Conservation (phyloP, 169 alveolate genomes). For the Theileria annulata region DNA sequence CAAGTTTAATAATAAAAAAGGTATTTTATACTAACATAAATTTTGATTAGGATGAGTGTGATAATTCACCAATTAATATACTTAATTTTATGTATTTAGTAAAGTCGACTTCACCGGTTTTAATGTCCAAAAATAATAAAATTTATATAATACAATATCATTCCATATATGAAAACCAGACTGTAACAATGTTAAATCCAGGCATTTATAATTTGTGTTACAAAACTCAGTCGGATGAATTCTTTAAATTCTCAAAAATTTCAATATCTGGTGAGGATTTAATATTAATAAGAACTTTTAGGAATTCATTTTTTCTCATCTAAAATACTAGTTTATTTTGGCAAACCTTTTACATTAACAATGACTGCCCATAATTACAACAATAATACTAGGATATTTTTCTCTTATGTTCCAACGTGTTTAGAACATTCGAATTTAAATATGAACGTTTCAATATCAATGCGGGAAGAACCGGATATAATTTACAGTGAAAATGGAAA, state of each 20-base stretch:
- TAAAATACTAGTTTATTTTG: conserved; percentile 7
- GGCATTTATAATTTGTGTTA: conserved; percentile 15
- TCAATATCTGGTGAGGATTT: not conserved
- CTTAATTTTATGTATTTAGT: not conserved
- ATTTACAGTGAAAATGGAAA: conserved; percentile 1
- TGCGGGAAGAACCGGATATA: conserved; percentile 12
- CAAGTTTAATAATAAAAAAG: conserved; percentile 15
- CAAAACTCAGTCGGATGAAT: not conserved
- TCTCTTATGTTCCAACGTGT: not conserved
- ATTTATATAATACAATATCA: conserved; percentile 8
- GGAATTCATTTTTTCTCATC: not conserved
- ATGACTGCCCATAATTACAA: not conserved
- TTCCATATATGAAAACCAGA: not conserved
- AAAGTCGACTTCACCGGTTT: not conserved
- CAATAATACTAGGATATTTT: not conserved
- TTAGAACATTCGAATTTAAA: not conserved
- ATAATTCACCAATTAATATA: not conserved
- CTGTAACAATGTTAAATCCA: not conserved
- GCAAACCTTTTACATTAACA: conserved; percentile 11
- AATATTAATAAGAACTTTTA: not conserved
- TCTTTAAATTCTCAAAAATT: not conserved
- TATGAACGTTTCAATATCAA: conserved; percentile 8
- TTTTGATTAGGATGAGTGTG: not conserved
- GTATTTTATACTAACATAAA: conserved; percentile 3
- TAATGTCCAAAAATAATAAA: not conserved